Percentiles rank a stretch among this genome's conserved stretches.
Evolutionary conservation across 352 stramenopile genomes (phyloP).

Genomic region (Globisporangium radiosum): DNA sequence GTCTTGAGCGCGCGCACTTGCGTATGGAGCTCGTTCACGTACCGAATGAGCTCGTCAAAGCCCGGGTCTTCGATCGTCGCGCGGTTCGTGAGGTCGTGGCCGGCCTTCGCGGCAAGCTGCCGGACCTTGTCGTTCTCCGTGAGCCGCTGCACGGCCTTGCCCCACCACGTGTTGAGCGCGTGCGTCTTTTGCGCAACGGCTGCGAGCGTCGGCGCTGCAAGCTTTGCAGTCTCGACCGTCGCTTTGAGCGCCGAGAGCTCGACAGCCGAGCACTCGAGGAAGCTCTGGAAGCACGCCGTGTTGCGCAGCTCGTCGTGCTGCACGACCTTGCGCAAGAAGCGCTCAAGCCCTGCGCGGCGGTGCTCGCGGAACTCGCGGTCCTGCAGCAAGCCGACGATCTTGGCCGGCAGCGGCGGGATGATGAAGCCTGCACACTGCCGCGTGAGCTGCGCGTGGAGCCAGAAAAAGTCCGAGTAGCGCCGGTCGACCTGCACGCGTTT

Average conservation of each 20-base stretch:
- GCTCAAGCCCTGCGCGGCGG: conserved; percentile 63
- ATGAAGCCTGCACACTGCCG: conserved; percentile 79
- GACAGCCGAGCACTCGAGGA: conserved; percentile 69
- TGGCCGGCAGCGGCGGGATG: conserved; percentile 73
- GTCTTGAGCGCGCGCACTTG: conserved; percentile 59
- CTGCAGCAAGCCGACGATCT: conserved; percentile 71
- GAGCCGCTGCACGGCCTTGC: conserved; percentile 77
- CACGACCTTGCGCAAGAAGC: conserved; percentile 74
- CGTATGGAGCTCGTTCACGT: conserved; percentile 53
- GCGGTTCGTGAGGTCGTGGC: conserved; percentile 30
- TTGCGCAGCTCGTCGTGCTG: conserved; percentile 69
- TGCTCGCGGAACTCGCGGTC: conserved; percentile 77
- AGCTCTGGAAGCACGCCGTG: conserved; percentile 60
- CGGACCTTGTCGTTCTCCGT: conserved; percentile 73
- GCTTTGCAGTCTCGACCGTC: conserved; percentile 18
- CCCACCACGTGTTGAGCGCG: conserved; percentile 73
- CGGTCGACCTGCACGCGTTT: conserved; percentile 48
- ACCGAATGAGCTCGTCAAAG: conserved; percentile 59
- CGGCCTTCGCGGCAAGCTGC: conserved; percentile 46
- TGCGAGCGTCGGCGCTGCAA: conserved; percentile 25
- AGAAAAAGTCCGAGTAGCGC: conserved; percentile 83
- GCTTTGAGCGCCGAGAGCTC: conserved; percentile 69
- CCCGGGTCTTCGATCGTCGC: conserved; percentile 59
- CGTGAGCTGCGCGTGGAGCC: conserved; percentile 54
- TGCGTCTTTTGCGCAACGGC: conserved; percentile 60